A percentile compares a stretch with the other conserved stretches of the same genome.
Evolutionary conservation across 1,284 basidiomycete species (phyloP).

Genomic region (Malassezia vespertilionis): DNA sequence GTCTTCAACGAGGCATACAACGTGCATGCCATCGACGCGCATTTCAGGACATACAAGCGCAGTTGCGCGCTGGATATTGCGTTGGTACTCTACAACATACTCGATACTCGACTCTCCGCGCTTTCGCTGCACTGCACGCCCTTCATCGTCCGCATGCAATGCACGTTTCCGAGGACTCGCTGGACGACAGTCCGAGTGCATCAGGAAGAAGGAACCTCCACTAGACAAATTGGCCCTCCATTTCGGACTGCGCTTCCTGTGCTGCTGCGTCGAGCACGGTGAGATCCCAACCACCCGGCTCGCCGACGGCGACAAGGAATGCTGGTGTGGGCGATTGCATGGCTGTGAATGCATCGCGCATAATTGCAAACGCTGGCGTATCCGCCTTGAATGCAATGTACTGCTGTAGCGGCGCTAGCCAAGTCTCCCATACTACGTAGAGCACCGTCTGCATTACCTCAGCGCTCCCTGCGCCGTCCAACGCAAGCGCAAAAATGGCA

Average conservation of each 20-base stretch:
- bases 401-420: slow-evolving; percentile 7
- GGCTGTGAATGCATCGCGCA: background rate
- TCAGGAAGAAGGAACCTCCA: background rate
- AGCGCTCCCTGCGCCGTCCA: slow-evolving; percentile 7
- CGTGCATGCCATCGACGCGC: too few relatives aligned
- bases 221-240: slow-evolving; percentile 14
- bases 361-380: background rate
- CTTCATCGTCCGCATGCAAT: background rate
- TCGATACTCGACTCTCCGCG: background rate
- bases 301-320: slow-evolving; percentile 2
- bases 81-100: background rate
- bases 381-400: background rate
- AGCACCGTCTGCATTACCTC: slow-evolving; percentile 11
- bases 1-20: too few relatives aligned
- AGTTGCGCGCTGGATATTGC: background rate
- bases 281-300: slow-evolving; percentile 17
- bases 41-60: background rate
- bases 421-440: slow-evolving; percentile 7
- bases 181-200: background rate
- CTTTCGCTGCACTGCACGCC: background rate
- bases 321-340: background rate
- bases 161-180: background rate
- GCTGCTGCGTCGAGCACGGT: slow-evolving; percentile 14
- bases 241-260: slow-evolving; percentile 4
- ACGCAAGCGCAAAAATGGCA: slow-evolving; percentile 11